phyloP scores from a whole-genome alignment of 2,329 filamentous ascomycete genomes.

The Cladosporium sp. region DNA sequence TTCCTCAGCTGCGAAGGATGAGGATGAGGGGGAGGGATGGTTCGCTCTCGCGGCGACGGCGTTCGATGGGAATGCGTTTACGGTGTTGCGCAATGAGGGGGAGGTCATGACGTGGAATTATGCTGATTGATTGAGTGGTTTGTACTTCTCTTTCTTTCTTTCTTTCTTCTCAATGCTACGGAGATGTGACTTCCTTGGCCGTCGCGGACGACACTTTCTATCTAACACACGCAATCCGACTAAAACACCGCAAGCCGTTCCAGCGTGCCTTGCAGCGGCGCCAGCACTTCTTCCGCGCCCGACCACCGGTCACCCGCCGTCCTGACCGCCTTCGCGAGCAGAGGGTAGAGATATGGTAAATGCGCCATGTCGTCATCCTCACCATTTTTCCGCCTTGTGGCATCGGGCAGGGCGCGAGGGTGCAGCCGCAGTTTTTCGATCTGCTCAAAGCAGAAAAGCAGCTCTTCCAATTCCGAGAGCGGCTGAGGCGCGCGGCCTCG shows the following conservation, averaged over 20 bases:
- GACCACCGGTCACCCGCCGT: slow-evolving; percentile 59
- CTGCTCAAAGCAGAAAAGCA: slow-evolving; percentile 65
- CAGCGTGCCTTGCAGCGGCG: slow-evolving; percentile 38
- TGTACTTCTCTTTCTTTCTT: too few species aligned
- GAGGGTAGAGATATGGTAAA: slow-evolving; percentile 73
- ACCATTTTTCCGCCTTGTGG: slow-evolving; percentile 25
- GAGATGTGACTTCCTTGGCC: background rate
- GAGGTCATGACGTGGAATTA: slow-evolving; percentile 32
- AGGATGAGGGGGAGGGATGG: too few species aligned
- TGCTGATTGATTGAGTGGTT: slow-evolving; percentile 21
- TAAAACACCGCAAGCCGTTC: slow-evolving; percentile 19
- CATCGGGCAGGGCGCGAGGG: slow-evolving; percentile 39
- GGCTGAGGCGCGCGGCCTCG: slow-evolving; percentile 87
- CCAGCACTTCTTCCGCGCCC: slow-evolving; percentile 49
- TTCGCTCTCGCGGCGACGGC: slow-evolving; percentile 26
- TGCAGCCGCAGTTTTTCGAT: slow-evolving; percentile 67
- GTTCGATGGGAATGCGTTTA: slow-evolving; percentile 29
- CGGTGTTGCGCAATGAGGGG: slow-evolving; percentile 25
- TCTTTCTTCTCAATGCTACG: too few species aligned
- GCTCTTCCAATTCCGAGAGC: slow-evolving; percentile 71
- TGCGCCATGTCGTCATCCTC: slow-evolving; percentile 57
- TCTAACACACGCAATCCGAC: too few species aligned
- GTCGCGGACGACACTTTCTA: background rate
- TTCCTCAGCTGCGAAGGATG: slow-evolving; percentile 2
- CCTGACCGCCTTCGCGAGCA: slow-evolving; percentile 62